phyloP scores from a whole-genome alignment of 148 eudicot species.

The Vaccinium corymbosum region DNA sequence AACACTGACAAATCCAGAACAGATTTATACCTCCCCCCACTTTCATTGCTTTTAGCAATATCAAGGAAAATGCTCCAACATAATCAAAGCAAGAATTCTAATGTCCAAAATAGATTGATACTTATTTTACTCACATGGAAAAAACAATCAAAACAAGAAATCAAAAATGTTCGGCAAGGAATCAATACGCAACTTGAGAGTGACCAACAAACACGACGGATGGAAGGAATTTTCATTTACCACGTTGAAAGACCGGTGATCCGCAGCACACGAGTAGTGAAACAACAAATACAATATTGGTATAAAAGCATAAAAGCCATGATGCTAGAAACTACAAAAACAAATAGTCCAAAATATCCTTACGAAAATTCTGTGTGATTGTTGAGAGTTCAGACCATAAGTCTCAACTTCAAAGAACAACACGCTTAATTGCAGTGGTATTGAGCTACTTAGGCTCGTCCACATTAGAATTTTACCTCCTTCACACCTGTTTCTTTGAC shows the following conservation, averaged over 20 bases:
- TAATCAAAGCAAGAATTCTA: not conserved
- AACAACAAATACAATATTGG: not conserved
- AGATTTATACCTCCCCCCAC: not conserved
- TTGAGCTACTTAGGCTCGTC: not conserved
- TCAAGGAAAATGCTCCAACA: not conserved
- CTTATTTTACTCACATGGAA: not conserved
- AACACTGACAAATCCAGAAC: not conserved
- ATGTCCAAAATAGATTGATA: not conserved
- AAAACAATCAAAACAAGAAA: not conserved
- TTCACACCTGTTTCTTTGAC: not conserved
- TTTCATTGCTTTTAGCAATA: not conserved
- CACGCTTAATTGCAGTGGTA: not conserved
- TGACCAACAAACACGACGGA: not conserved
- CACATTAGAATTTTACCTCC: not conserved
- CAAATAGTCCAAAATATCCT: not conserved
- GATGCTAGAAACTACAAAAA: not conserved
- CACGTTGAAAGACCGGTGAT: too few species aligned
- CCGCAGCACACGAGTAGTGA: not conserved
- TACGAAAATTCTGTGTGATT: not conserved
- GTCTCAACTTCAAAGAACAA: not conserved
- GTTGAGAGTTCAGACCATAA: not conserved
- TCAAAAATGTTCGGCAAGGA: not conserved
- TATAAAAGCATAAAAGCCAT: not conserved
- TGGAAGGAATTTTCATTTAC: not conserved
- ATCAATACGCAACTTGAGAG: not conserved